These are phyloP conservation scores for Samsoniella hepiali DNA, from an alignment of 2,329 filamentous ascomycete species.

Conservation along the genomic window DNA sequence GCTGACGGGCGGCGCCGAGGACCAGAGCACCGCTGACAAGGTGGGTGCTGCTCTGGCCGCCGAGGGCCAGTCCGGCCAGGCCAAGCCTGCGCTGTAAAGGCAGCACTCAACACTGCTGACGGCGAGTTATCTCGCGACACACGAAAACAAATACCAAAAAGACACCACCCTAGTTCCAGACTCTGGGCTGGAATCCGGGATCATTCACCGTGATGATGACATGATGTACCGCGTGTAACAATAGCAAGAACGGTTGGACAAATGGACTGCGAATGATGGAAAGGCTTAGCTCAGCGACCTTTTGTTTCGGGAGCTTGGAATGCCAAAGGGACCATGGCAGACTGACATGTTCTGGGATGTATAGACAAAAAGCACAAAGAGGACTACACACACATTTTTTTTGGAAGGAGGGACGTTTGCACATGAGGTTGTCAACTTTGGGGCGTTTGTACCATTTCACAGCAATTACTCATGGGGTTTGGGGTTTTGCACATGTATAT, in stretches of 20 bases:
- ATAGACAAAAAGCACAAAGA: conserved; percentile 10
- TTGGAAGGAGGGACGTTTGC: conserved; percentile 4
- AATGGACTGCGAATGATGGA: not conserved
- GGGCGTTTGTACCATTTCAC: conserved; percentile 15
- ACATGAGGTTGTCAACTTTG: conserved; percentile 11
- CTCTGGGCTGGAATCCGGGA: not conserved
- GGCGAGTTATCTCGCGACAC: not conserved
- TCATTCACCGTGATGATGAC: conserved; percentile 13
- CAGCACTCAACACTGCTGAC: not conserved
- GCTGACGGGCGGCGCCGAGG: conserved; percentile 47
- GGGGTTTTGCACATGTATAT: conserved; percentile 16
- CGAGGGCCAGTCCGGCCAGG: conserved; percentile 28
- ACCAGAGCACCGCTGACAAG: conserved; percentile 46
- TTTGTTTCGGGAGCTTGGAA: not conserved
- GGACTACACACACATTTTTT: not conserved
- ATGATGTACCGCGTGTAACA: conserved; percentile 15
- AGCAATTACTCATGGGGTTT: conserved; percentile 9
- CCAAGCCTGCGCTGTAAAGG: conserved; percentile 50
- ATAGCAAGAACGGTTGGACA: conserved; percentile 1
- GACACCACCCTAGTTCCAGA: not conserved
- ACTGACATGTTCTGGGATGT: conserved; percentile 5
- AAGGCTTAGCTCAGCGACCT: not conserved
- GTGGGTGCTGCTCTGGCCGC: conserved; percentile 49
- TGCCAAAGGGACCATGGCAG: not conserved
- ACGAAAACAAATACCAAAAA: not conserved